These are phyloP conservation scores for Xylariaceae sp. DNA, from an alignment of 2,329 filamentous ascomycete species.

Conservation along the genomic window DNA sequence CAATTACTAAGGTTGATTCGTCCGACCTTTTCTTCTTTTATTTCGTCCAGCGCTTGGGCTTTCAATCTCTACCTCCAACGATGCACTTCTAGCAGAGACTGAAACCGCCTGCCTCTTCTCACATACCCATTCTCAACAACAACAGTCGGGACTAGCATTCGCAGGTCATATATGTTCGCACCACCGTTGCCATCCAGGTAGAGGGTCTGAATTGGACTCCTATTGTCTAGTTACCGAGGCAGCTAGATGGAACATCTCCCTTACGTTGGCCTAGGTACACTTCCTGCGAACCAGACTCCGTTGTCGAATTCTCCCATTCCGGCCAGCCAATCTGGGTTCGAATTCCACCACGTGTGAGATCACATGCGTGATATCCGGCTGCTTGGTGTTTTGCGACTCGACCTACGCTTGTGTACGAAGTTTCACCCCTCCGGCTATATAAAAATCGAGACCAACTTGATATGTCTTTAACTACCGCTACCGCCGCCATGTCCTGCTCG, in stretches of 20 bases:
- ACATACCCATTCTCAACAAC: too few relatives aligned
- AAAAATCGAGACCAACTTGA: not conserved
- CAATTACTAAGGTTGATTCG: not conserved
- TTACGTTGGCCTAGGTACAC: not conserved
- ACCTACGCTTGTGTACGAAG: not conserved
- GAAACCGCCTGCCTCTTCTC: not conserved
- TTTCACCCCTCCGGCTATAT: not conserved
- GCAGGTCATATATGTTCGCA: not conserved
- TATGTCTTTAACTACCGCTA: conserved; percentile 7
- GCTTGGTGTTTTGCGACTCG: not conserved
- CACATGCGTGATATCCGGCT: not conserved
- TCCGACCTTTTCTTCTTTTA: not conserved
- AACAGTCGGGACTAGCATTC: too few relatives aligned
- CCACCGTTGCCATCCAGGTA: not conserved
- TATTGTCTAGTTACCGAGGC: not conserved
- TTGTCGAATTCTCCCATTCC: conserved; percentile 10
- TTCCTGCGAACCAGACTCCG: conserved; percentile 1
- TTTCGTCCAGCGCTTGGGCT: not conserved
- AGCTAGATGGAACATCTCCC: not conserved
- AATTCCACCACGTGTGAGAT: conserved; percentile 25
- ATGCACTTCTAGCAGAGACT: not conserved
- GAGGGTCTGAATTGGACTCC: not conserved
- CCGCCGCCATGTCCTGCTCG: conserved; percentile 31
- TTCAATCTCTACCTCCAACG: not conserved
- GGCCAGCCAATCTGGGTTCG: conserved; percentile 24